phyloP scores from a whole-genome alignment of 208 protist species.

The Dictyostelium gargantuum region DNA sequence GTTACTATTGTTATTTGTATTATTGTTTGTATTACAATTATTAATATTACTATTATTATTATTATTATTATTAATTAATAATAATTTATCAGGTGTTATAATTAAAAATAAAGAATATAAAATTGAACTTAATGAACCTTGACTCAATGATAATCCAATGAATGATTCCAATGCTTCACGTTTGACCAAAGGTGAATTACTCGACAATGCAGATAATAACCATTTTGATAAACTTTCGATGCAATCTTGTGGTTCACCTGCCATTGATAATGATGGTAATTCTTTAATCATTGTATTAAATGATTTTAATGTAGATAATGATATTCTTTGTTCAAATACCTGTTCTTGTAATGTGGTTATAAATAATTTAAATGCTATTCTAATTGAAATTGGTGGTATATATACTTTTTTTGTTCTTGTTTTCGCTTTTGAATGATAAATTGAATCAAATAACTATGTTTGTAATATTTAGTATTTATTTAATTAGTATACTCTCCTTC shows the following conservation, averaged over 20 bases:
- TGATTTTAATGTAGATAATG: slow-evolving; percentile 43
- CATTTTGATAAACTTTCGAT: slow-evolving; percentile 50
- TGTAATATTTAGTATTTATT: too few species aligned
- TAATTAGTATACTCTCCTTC: not conserved
- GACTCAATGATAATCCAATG: slow-evolving; percentile 14
- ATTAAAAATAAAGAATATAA: slow-evolving; percentile 40
- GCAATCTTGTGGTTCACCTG: slow-evolving; percentile 57
- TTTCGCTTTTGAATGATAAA: slow-evolving; percentile 59
- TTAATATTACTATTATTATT: not conserved
- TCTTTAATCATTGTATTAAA: slow-evolving; percentile 63
- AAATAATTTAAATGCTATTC: slow-evolving; percentile 62
- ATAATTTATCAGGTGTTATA: not conserved
- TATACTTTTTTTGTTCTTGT: slow-evolving; percentile 62
- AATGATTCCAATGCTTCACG: slow-evolving; percentile 51
- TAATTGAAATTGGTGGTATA: slow-evolving; percentile 46
- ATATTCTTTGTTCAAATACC: slow-evolving; percentile 31
- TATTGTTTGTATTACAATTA: not conserved
- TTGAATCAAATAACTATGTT: slow-evolving; percentile 21
- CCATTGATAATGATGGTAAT: slow-evolving; percentile 44
- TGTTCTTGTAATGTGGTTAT: slow-evolving; percentile 55
- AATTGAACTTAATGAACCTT: slow-evolving; percentile 31
- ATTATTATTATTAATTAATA: too few species aligned
- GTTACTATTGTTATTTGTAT: not conserved
- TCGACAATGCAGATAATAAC: slow-evolving; percentile 49
- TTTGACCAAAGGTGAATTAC: not conserved